Percentiles rank a stretch among this genome's conserved stretches.
phyloP scores from a whole-genome alignment of 176 grass and related monocot species.

The Avena atlantica region DNA sequence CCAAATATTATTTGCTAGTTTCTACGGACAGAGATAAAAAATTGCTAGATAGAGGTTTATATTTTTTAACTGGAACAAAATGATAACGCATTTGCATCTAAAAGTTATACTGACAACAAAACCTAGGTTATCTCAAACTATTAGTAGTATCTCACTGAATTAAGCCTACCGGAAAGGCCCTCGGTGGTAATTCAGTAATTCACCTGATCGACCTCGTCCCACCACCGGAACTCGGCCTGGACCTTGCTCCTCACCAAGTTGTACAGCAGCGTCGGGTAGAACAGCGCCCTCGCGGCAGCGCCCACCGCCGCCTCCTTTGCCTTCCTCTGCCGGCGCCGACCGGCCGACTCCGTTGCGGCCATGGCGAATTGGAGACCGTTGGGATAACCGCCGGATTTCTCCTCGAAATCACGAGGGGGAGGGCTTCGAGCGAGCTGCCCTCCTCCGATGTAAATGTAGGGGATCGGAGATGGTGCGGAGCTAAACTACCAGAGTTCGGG shows the following conservation, averaged over 20 bases:
- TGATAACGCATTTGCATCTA: neutral
- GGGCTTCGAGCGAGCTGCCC: neutral
- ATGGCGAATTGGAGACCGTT: neutral
- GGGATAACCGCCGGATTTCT: neutral
- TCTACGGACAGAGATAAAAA: neutral
- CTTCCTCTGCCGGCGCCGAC: constrained; percentile 40
- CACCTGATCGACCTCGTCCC: constrained; percentile 93
- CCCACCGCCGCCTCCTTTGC: constrained; percentile 72
- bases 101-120: neutral
- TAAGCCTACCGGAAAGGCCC: neutral
- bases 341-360: constrained; percentile 19
- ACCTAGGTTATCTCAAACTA: neutral
- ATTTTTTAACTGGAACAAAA: neutral
- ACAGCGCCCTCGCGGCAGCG: constrained; percentile 72
- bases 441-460: neutral
- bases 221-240: constrained; percentile 92
- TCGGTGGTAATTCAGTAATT: constrained; percentile 9
- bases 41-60: neutral
- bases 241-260: constrained; percentile 87
- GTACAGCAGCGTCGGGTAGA: constrained; percentile 89
- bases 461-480: neutral
- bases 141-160: neutral
- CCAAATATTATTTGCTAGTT: neutral
- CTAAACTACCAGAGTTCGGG: neutral
- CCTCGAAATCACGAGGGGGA: neutral